Base-by-base conservation (phyloP, 768 basidiomycete species). In the Crucibulum laeve region DNA sequence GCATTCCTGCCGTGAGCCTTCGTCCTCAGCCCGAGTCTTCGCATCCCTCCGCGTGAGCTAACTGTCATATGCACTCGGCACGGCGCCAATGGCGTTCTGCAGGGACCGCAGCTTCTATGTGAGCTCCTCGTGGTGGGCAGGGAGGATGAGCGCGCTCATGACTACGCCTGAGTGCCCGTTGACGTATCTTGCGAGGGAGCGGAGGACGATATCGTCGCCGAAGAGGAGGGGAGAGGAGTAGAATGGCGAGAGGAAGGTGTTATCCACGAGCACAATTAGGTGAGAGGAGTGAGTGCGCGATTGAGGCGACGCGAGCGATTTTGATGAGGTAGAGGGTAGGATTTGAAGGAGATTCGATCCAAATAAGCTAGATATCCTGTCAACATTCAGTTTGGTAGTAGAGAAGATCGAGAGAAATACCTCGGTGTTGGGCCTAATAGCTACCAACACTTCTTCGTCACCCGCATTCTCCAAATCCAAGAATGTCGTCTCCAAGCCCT, bases 321-420 rank as follows among this genome's bases (percentile, higher is more conserved):
- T 91, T 86, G 28, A 94, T 82, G 30, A 97, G 68, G 14, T 88
- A 82, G 7, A 98, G 81, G 1, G 91, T 91, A 0, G 95, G 95
- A 67, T 97, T 98, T 3, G 95, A 97, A 0, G 93, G 95, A 0
- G 89, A 74, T 64, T 99, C 95, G 51, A 96, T 81, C 92, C 93
- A 97, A 43, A 99, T 77, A 6, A 96, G 71, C 90, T 95, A 48
- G 5, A n/a, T 17, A 44, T 10, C n/a, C 14, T 3, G 18, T 23
- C 25, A 40, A 19, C 21, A 32, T 8, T 8, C 28, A 8, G 28
- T 8, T 4, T 40, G 19, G 14, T 40, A 14, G 18, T 46, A 15
- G 21, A 17, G n/a, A n/a, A n/a, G 19, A 10, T 2, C 21, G 25
- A 32, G 17, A 40, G 3, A 59, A 76, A 15, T 38, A 89, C 89